phyloP scores from a whole-genome alignment of 2,329 filamentous ascomycete genomes.

The Xylaria digitata region DNA sequence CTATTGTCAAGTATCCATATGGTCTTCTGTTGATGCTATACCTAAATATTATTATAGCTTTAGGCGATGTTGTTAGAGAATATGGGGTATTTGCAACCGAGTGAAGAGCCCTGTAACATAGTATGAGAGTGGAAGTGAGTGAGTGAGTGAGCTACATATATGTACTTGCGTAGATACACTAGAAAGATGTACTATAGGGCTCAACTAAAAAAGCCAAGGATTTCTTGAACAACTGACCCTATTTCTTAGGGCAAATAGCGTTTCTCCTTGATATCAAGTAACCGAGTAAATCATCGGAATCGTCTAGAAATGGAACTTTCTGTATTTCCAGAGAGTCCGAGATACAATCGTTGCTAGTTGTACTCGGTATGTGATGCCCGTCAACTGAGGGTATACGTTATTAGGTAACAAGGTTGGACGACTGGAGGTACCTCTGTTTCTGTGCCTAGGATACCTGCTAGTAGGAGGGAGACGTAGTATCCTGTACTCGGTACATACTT shows the following conservation, averaged over 20 bases:
- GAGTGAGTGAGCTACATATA: no score
- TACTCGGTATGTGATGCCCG: slow-evolving; percentile 24
- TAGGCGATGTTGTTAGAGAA: not conserved
- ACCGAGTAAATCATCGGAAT: slow-evolving; percentile 8
- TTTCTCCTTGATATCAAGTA: not conserved
- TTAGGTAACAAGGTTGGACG: slow-evolving; percentile 10
- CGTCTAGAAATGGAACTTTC: slow-evolving; percentile 11
- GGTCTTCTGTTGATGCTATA: slow-evolving; percentile 17
- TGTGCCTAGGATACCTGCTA: not conserved
- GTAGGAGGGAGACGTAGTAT: not conserved
- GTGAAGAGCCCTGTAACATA: not conserved
- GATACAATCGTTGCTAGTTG: slow-evolving; percentile 25
- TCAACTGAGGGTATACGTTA: no score
- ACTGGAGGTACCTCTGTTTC: slow-evolving; percentile 4
- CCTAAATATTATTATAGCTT: not conserved
- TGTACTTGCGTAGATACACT: no score
- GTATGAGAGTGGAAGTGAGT: not conserved
- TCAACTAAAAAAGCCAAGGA: no score
- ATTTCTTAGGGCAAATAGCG: slow-evolving; percentile 10
- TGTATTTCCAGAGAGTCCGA: slow-evolving; percentile 20
- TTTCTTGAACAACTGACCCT: not conserved
- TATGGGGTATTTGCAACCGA: not conserved
- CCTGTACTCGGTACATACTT: not conserved
- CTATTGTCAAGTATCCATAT: slow-evolving; percentile 17
- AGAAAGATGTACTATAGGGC: no score